These are phyloP conservation scores for Phytophthora pistaciae DNA, from an alignment of 352 stramenopile species.

Conservation along the genomic window DNA sequence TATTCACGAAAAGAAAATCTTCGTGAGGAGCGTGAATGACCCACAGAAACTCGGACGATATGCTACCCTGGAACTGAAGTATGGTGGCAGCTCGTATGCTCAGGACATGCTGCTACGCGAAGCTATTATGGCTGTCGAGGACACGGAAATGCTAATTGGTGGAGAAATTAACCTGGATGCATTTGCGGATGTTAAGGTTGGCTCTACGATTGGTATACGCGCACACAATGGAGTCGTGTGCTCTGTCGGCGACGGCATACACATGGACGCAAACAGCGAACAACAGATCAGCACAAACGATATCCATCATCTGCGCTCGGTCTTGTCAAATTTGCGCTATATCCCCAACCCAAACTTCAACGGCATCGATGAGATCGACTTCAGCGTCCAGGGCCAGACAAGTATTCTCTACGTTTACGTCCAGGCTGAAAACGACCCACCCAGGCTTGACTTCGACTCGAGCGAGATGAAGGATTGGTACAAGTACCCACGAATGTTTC, in stretches of 20 bases:
- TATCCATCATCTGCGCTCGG: conserved; percentile 5
- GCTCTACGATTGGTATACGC: conserved; percentile 11
- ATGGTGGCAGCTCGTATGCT: conserved; percentile 13
- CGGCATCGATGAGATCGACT: conserved; percentile 33
- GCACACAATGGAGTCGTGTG: conserved; percentile 25
- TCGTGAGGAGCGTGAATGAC: conserved; percentile 31
- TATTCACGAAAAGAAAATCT: conserved; percentile 31
- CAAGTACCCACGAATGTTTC: conserved; percentile 29
- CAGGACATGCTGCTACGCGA: conserved; percentile 14
- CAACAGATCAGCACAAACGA: conserved; percentile 18
- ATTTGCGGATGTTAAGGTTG: conserved; percentile 3
- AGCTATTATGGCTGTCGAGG: conserved; percentile 18
- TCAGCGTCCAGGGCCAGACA: conserved; percentile 14
- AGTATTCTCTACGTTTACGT: conserved; percentile 51
- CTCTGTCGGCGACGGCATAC: conserved; percentile 4
- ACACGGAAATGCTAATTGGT: conserved; percentile 26
- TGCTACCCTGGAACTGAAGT: conserved; percentile 18
- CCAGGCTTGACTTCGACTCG: conserved; percentile 32
- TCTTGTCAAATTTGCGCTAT: conserved; percentile 28
- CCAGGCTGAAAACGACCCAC: conserved; percentile 32
- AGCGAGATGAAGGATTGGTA: conserved; percentile 36
- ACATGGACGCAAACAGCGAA: conserved; percentile 8
- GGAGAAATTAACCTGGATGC: conserved; percentile 18
- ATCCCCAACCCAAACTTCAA: conserved; percentile 31
- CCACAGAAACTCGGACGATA: conserved; percentile 17